phyloP scores from a whole-genome alignment of 169 alveolate species.

The Plasmodium fragile region DNA sequence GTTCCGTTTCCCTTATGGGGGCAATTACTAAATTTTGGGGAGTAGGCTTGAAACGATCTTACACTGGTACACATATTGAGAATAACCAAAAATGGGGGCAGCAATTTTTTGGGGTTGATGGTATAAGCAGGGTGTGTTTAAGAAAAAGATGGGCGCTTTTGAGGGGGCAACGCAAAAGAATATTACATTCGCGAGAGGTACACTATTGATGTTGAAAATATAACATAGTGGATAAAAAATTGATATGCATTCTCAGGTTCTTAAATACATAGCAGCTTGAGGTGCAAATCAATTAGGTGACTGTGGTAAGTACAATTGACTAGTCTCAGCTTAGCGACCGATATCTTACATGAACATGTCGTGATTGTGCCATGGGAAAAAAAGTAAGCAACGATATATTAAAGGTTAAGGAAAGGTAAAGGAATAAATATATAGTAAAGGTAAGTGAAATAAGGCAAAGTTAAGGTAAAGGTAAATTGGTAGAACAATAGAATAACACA shows the following conservation, averaged over 20 bases:
- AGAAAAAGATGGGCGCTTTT: background rate
- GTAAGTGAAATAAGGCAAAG: background rate
- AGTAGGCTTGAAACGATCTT: background rate
- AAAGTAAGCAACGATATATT: background rate
- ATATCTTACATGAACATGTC: background rate
- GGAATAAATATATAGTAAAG: background rate
- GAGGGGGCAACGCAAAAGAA: background rate
- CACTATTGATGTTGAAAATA: background rate
- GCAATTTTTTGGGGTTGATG: background rate
- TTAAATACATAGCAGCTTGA: background rate
- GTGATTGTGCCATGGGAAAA: background rate
- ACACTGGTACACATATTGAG: background rate
- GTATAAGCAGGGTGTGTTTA: background rate
- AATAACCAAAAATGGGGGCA: background rate
- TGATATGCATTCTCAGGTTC: background rate
- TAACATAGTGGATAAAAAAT: background rate
- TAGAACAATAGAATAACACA: background rate
- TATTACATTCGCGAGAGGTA: background rate
- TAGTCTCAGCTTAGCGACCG: background rate
- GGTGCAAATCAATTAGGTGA: background rate
- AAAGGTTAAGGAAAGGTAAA: too few species aligned
- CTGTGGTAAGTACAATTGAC: background rate
- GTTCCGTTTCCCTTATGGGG: background rate
- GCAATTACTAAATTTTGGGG: background rate
- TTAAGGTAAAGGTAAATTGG: too few species aligned